Evolutionary conservation across 2,329 filamentous ascomycete species (phyloP).

Genomic region (Raffaelea albimanens): DNA sequence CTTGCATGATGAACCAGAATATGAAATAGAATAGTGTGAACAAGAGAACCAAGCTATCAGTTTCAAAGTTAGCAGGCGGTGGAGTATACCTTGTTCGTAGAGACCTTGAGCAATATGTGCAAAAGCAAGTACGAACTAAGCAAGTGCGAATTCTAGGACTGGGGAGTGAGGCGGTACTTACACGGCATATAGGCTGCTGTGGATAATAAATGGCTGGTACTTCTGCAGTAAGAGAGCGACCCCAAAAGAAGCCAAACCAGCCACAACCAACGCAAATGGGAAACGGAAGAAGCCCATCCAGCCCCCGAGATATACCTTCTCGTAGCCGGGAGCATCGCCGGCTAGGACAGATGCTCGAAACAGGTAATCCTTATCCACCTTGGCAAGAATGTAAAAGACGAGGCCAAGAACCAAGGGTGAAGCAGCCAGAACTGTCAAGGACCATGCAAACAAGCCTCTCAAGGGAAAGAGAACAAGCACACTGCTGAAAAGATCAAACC

Average conservation of each 20-base stretch:
- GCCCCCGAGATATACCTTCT: slow-evolving; percentile 58
- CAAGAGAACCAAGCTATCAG: slow-evolving; percentile 66
- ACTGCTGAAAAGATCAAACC: slow-evolving; percentile 86
- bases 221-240: slow-evolving; percentile 69
- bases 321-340: slow-evolving; percentile 49
- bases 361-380: slow-evolving; percentile 77
- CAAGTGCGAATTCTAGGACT: not conserved
- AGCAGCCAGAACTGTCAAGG: slow-evolving; percentile 71
- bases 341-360: slow-evolving; percentile 51
- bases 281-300: slow-evolving; percentile 79
- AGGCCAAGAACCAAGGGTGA: slow-evolving; percentile 64
- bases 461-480: slow-evolving; percentile 71
- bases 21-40: slow-evolving; percentile 69
- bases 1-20: slow-evolving; percentile 74
- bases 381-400: slow-evolving; percentile 59
- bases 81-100: too few relatives aligned
- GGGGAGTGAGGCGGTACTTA: slow-evolving; percentile 22
- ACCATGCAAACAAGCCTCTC: slow-evolving; percentile 79
- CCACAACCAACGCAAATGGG: slow-evolving; percentile 62
- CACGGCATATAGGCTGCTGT: slow-evolving; percentile 78
- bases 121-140: not conserved
- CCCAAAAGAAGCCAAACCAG: slow-evolving; percentile 59
- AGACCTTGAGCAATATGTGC: not conserved
- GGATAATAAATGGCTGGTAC: slow-evolving; percentile 82
- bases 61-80: not conserved